phyloP scores from a whole-genome alignment of 371 early-diverging fungal genomes.

The Gilbertella persicaria region DNA sequence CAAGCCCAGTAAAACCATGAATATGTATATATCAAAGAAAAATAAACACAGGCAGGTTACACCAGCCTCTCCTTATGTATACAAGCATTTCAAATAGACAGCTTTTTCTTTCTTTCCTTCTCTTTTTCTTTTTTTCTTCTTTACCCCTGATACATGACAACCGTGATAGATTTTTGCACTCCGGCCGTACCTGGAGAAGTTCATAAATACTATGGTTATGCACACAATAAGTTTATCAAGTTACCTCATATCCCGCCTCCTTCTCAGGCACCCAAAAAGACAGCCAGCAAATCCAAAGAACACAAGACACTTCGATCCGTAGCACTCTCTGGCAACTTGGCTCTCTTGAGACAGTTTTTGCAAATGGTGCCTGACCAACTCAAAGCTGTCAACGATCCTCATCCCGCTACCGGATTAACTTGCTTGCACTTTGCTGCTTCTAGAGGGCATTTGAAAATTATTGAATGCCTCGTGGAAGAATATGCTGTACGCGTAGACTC shows the following conservation, averaged over 20 bases:
- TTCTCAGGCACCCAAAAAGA: conserved; percentile 42
- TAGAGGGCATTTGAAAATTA: conserved; percentile 63
- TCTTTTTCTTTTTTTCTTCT: conserved; percentile 1
- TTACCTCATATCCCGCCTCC: conserved; percentile 45
- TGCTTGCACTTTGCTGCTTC: conserved; percentile 75
- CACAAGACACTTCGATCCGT: conserved; percentile 31
- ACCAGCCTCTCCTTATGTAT: too few relatives aligned
- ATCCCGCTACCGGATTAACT: conserved; percentile 59
- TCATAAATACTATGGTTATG: conserved; percentile 66
- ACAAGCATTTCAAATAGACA: too few relatives aligned
- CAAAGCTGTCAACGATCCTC: conserved; percentile 33
- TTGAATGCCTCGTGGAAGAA: conserved; percentile 59
- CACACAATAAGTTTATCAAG: conserved; percentile 57
- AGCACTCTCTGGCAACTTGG: conserved; percentile 31
- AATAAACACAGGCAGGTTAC: too few relatives aligned
- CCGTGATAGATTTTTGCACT: conserved; percentile 56
- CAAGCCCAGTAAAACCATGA: too few relatives aligned
- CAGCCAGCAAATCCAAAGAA: conserved; percentile 4
- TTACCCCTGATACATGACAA: conserved; percentile 4
- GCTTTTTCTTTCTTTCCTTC: not conserved
- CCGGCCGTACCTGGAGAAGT: conserved; percentile 68
- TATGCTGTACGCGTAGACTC: conserved; percentile 65
- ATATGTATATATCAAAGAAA: too few relatives aligned
- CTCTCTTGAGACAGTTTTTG: conserved; percentile 22
- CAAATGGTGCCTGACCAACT: conserved; percentile 21